phyloP scores from a whole-genome alignment of 179 eudicot species.

The Amaranthus tricolor region DNA sequence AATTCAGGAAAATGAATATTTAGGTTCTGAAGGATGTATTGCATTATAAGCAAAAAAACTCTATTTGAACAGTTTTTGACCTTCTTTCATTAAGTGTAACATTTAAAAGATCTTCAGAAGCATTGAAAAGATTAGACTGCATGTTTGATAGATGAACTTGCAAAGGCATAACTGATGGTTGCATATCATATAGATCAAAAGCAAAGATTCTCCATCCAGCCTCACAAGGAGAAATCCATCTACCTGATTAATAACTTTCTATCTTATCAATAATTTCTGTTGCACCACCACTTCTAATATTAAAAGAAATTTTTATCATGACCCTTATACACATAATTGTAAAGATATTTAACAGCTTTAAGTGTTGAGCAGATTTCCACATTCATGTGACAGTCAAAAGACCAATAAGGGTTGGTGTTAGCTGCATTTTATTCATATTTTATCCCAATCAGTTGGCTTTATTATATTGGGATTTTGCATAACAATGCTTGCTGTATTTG shows the following conservation, averaged over 20 bases:
- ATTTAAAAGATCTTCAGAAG: background rate
- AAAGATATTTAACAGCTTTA: background rate
- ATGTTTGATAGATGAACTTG: slow-evolving; percentile 10
- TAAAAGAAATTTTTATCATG: too few species aligned
- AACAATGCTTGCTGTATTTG: too few species aligned
- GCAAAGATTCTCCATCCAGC: slow-evolving; percentile 15
- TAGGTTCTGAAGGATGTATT: background rate
- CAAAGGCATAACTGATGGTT: background rate
- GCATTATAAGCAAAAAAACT: background rate
- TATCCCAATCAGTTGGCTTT: too few species aligned
- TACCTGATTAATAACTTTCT: too few species aligned
- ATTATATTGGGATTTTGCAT: too few species aligned
- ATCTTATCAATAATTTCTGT: too few species aligned
- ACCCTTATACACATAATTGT: background rate
- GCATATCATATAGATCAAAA: slow-evolving; percentile 13
- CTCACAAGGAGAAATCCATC: background rate
- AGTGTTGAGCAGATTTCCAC: background rate
- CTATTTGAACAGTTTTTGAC: slow-evolving; percentile 14
- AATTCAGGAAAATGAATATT: slow-evolving; percentile 20
- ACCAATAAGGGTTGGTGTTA: background rate
- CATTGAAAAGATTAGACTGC: background rate
- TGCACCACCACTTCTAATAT: too few species aligned
- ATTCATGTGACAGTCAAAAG: background rate
- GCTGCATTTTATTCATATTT: too few species aligned
- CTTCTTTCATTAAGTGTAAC: background rate